Conservation (phyloP, 176 grass and related monocot genomes). For the Bonia amplexicaulis region DNA sequence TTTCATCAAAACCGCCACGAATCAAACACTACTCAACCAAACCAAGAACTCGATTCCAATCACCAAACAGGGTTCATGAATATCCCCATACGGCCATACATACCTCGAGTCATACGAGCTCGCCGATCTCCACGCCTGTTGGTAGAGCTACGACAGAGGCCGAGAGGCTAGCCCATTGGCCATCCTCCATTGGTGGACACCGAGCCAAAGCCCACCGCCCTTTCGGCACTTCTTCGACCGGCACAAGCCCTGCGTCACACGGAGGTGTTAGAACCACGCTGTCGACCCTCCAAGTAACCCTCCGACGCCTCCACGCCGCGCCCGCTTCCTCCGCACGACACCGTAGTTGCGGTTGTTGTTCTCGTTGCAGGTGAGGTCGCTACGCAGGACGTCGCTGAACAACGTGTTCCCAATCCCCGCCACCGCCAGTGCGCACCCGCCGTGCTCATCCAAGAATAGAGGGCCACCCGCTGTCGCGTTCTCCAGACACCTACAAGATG, state of each 20-base stretch:
- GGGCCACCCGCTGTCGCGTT: too few species aligned
- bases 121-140: conserved; percentile 40
- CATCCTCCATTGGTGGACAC: conserved; percentile 36
- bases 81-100: not conserved
- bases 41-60: not conserved
- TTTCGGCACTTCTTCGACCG: too few species aligned
- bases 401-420: not conserved
- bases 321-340: conserved; percentile 24
- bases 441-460: not conserved
- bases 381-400: conserved; percentile 3
- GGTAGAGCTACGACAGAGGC: conserved; percentile 21
- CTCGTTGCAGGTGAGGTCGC: not conserved
- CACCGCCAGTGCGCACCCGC: not conserved
- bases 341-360: not conserved
- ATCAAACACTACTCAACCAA: not conserved
- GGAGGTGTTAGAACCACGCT: too few species aligned
- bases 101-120: conserved; percentile 45
- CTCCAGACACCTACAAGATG: too few species aligned
- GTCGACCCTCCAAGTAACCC: not conserved
- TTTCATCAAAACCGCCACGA: too few species aligned
- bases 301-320: not conserved
- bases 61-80: not conserved
- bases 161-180: not conserved
- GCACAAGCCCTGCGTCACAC: too few species aligned
- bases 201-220: not conserved